Evolutionary conservation across 2,329 filamentous ascomycete genomes (phyloP).

Genomic region (Exophiala aquamarina): DNA sequence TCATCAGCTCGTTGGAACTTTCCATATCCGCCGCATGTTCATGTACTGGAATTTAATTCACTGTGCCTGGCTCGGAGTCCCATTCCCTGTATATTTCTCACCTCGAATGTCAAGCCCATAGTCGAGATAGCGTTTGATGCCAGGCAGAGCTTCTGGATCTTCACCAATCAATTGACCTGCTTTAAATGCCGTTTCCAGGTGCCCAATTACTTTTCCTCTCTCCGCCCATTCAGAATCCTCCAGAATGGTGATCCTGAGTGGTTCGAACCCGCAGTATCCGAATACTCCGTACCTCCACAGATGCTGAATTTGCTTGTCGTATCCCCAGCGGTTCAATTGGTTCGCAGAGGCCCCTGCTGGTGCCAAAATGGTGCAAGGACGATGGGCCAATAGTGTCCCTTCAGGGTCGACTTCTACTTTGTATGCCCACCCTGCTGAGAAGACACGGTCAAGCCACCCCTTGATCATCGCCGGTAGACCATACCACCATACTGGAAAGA

Average conservation of each 20-base stretch:
- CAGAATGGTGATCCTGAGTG: conserved; percentile 13
- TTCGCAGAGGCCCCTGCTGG: conserved; percentile 7
- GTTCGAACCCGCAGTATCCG: conserved; percentile 13
- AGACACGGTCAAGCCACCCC: conserved; percentile 13
- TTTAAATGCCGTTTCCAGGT: conserved; percentile 7
- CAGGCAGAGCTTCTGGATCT: conserved; percentile 11
- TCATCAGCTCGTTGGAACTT: too few relatives aligned
- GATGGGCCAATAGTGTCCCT: conserved; percentile 2
- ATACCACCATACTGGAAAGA: conserved; percentile 15
- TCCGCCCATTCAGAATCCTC: conserved; percentile 5
- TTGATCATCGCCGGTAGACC: conserved; percentile 11
- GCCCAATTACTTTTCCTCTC: conserved; percentile 2
- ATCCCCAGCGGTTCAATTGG: conserved; percentile 11
- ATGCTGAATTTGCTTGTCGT: conserved; percentile 11
- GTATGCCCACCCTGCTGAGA: conserved; percentile 11
- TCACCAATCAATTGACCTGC: conserved; percentile 14
- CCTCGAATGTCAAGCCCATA: conserved; percentile 7
- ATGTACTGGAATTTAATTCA: too few relatives aligned
- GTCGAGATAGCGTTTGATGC: conserved; percentile 7
- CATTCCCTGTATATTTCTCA: neutral
- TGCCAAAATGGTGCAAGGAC: conserved; percentile 11
- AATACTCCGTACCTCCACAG: conserved; percentile 13
- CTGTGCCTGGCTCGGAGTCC: too few relatives aligned
- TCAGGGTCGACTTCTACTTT: conserved; percentile 9
- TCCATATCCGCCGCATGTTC: too few relatives aligned